Conservation (phyloP, 164 flowering plant species). For the Taxillus chinensis region DNA sequence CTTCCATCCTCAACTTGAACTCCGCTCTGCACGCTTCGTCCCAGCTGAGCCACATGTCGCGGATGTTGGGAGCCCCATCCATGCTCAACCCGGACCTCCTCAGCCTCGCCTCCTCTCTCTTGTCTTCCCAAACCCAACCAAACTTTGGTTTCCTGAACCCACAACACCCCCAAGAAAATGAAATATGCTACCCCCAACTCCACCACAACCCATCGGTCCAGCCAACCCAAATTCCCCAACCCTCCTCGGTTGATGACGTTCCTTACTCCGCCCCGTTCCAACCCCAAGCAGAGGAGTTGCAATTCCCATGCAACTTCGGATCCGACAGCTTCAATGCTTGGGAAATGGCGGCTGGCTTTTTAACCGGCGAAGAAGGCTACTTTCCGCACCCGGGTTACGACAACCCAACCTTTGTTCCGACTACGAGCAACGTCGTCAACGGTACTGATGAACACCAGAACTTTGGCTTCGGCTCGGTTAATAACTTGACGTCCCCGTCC, state of each 20-base stretch:
- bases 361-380: neutral
- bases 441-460: constrained; percentile 1
- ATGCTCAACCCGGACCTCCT: constrained; percentile 52
- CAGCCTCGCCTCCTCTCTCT: constrained; percentile 38
- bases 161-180: constrained; percentile 26
- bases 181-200: constrained; percentile 12
- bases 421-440: no score
- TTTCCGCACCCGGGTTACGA: constrained; percentile 4
- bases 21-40: constrained; percentile 30
- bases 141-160: constrained; percentile 5
- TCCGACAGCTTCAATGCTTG: neutral
- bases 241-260: constrained; percentile 17
- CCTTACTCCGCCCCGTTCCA: constrained; percentile 18
- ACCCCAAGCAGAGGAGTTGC: constrained; percentile 24
- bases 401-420: constrained; percentile 2
- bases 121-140: constrained; percentile 19
- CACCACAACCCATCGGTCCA: constrained; percentile 20
- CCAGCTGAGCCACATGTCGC: constrained; percentile 33
- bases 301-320: constrained; percentile 13
- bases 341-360: neutral
- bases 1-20: constrained; percentile 20
- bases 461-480: constrained; percentile 18
- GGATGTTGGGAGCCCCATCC: constrained; percentile 42
- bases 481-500: constrained; percentile 8
- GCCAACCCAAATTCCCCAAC: constrained; percentile 12